Conservation (phyloP, 177 flowering plant genomes). For the Vitis hybrid region DNA sequence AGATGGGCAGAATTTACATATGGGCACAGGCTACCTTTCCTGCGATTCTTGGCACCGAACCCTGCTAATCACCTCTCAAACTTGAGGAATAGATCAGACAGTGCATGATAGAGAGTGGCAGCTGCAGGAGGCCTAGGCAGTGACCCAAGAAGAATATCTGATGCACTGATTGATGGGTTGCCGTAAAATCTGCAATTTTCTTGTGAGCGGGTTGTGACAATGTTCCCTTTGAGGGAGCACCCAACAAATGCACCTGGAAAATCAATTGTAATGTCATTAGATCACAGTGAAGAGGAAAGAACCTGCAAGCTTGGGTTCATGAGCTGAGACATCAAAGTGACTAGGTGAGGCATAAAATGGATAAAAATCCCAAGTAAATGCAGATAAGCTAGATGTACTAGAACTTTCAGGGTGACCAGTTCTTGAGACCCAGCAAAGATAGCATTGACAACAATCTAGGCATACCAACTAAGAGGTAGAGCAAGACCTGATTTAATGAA, state of each 20-base stretch:
- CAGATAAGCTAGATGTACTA: no score
- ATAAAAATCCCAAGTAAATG: no score
- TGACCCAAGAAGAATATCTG: slow-evolving; percentile 81
- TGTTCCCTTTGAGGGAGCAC: slow-evolving; percentile 85
- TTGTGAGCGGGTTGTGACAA: slow-evolving; percentile 65
- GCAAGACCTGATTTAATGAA: no score
- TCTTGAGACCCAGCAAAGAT: no score
- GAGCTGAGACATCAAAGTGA: no score
- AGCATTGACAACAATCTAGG: no score
- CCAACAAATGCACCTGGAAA: slow-evolving; percentile 87
- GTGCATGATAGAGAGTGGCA: slow-evolving; percentile 62
- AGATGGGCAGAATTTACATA: not conserved
- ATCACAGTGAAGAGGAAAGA: not conserved
- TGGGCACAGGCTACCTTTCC: not conserved
- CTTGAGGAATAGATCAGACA: slow-evolving; percentile 60
- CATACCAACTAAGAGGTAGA: no score
- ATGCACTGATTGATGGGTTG: slow-evolving; percentile 63
- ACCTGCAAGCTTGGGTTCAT: no score
- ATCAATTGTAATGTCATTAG: not conserved
- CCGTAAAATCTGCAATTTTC: slow-evolving; percentile 89
- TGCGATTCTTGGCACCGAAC: not conserved
- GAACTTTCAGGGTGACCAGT: no score
- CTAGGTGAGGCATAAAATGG: no score
- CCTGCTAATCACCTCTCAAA: slow-evolving; percentile 23
- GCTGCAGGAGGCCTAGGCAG: slow-evolving; percentile 89